phyloP scores from a whole-genome alignment of 1,284 basidiomycete genomes.

The Boletus sp. region DNA sequence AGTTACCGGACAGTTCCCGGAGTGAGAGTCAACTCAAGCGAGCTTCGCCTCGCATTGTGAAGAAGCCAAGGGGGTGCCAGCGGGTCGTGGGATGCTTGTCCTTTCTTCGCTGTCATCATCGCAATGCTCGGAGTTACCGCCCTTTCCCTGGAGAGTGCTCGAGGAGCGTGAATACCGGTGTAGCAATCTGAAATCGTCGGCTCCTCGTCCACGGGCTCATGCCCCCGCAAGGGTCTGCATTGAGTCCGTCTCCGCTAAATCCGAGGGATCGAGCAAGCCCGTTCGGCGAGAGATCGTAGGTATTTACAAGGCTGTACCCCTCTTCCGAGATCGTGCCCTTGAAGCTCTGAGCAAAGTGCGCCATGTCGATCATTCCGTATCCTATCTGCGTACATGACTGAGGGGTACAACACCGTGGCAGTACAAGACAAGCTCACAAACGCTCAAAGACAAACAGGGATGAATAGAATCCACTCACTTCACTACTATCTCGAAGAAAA shows the following conservation, averaged over 20 bases:
- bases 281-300: neutral
- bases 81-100: neutral
- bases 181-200: neutral
- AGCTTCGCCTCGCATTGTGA: neutral
- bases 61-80: neutral
- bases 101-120: neutral
- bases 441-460: too few species aligned
- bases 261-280: neutral
- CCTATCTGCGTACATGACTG: too few species aligned
- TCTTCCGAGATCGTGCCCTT: neutral
- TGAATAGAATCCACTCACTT: too few species aligned
- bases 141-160: slow-evolving; percentile 11
- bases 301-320: neutral
- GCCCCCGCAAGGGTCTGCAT: neutral
- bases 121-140: neutral
- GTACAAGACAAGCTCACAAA: too few species aligned
- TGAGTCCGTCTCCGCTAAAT: neutral
- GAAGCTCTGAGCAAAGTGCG: slow-evolving; percentile 1
- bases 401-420: too few species aligned
- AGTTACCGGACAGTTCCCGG: too few species aligned
- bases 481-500: too few species aligned
- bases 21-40: neutral
- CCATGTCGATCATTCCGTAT: slow-evolving; percentile 17
- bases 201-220: neutral
- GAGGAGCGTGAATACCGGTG: slow-evolving; percentile 1